phyloP scores from a whole-genome alignment of 768 basidiomycete genomes.

The Pisolithus tinctorius region DNA sequence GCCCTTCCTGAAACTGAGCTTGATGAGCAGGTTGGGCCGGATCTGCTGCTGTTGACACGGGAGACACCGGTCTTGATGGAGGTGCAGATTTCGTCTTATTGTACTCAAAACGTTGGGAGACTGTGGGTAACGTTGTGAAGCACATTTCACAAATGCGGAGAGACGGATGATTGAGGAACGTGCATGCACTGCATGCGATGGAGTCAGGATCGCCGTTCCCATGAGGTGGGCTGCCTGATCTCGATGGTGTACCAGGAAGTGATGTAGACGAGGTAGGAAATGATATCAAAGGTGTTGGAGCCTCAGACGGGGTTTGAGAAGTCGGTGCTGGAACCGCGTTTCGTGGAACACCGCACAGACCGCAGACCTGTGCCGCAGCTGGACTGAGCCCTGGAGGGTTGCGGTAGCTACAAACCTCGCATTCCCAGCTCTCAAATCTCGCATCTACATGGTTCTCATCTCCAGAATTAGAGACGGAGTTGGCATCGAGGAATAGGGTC shows the following conservation, averaged over 20 bases:
- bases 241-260: constrained; percentile 17
- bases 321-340: constrained; percentile 25
- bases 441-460: constrained; percentile 25
- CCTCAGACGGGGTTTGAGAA: constrained; percentile 14
- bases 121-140: constrained; percentile 52
- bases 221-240: constrained; percentile 16
- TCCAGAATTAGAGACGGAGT: constrained; percentile 17
- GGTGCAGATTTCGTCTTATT: constrained; percentile 51
- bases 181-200: constrained; percentile 79
- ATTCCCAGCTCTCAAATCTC: constrained; percentile 66
- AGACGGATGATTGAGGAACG: constrained; percentile 83
- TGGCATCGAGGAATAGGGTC: constrained; percentile 57
- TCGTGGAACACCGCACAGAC: constrained; percentile 77
- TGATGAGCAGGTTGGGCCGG: constrained; percentile 46
- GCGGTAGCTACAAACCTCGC: constrained; percentile 79
- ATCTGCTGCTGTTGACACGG: constrained; percentile 25
- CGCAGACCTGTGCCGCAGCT: constrained; percentile 61
- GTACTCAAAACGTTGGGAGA: constrained; percentile 12
- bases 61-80: constrained; percentile 56
- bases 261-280: constrained; percentile 34
- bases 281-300: constrained; percentile 33
- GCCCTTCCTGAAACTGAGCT: constrained; percentile 87
- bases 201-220: constrained; percentile 20
- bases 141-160: constrained; percentile 82
- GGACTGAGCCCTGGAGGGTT: constrained; percentile 76